These are phyloP conservation scores for Phlyctochytrium bullatum DNA, from an alignment of 192 early-diverging fungal genomes.

Conservation along the genomic window DNA sequence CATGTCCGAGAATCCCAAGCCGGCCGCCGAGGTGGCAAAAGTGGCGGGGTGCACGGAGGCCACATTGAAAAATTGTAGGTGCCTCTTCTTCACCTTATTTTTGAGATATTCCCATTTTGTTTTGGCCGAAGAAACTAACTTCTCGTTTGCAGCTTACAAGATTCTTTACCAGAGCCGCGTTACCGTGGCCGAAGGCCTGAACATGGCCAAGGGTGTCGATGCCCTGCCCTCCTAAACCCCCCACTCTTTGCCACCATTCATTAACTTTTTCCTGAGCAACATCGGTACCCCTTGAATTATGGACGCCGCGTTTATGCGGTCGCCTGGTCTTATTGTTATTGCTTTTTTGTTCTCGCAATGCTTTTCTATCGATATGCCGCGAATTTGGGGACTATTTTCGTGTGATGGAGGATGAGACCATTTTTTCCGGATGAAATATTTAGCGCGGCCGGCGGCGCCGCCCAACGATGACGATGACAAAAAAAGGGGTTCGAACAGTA, in stretches of 20 bases:
- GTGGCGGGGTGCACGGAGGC: slow-evolving; percentile 91
- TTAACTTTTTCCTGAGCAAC: neutral
- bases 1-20: slow-evolving; percentile 62
- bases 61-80: slow-evolving; percentile 74
- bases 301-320: no score
- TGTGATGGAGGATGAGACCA: no score
- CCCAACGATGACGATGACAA: no score
- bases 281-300: neutral
- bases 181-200: slow-evolving; percentile 45
- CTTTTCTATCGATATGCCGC: no score
- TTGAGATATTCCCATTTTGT: neutral
- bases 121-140: slow-evolving; percentile 3
- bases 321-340: no score
- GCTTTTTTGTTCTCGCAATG: no score
- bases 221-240: slow-evolving; percentile 17
- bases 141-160: slow-evolving; percentile 41
- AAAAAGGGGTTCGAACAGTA: no score
- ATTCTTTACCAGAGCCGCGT: slow-evolving; percentile 42
- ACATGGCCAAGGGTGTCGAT: slow-evolving; percentile 21
- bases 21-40: slow-evolving; percentile 74
- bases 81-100: slow-evolving; percentile 1
- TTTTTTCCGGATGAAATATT: no score
- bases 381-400: no score
- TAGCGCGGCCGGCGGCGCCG: no score
- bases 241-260: no score